A percentile compares a stretch with the other conserved stretches of the same genome.
These are phyloP conservation scores for Phytophthora europaea DNA, from an alignment of 352 stramenopile genomes.

Conservation along the genomic window DNA sequence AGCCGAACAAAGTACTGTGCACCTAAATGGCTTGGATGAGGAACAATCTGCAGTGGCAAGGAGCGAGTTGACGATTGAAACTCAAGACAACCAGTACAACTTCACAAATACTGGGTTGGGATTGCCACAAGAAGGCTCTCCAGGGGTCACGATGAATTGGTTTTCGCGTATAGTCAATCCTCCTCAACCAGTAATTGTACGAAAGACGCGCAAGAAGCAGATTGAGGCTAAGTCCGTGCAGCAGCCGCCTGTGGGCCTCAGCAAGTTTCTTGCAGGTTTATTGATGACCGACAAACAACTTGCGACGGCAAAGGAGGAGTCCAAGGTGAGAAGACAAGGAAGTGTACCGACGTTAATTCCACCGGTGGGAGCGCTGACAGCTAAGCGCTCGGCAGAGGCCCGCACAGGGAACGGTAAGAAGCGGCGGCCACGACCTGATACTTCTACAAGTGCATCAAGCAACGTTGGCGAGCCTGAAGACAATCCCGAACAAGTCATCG, in stretches of 20 bases:
- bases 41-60: slow-evolving; percentile 1
- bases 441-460: slow-evolving; percentile 2
- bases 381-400: slow-evolving; percentile 15
- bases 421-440: slow-evolving; percentile 16
- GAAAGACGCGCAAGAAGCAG: slow-evolving; percentile 29
- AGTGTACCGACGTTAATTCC: slow-evolving; percentile 47
- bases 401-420: slow-evolving; percentile 15
- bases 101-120: slow-evolving; percentile 10
- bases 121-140: slow-evolving; percentile 7
- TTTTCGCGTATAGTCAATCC: slow-evolving; percentile 36
- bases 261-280: slow-evolving; percentile 47
- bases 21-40: neutral
- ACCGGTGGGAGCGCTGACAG: slow-evolving; percentile 5
- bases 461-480: slow-evolving; percentile 17
- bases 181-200: slow-evolving; percentile 5
- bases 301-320: slow-evolving; percentile 34
- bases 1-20: neutral
- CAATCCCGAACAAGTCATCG: slow-evolving; percentile 16
- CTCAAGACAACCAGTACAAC: slow-evolving; percentile 28
- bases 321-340: slow-evolving; percentile 45
- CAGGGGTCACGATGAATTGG: slow-evolving; percentile 16
- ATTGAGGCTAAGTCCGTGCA: slow-evolving; percentile 21
- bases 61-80: slow-evolving; percentile 11
- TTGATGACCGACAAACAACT: slow-evolving; percentile 51
- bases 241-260: slow-evolving; percentile 1